A percentile compares a stretch with the other conserved stretches of the same genome.
Conservation (phyloP, 2,329 filamentous ascomycete genomes). For the Hirsutella rhossiliensis region DNA sequence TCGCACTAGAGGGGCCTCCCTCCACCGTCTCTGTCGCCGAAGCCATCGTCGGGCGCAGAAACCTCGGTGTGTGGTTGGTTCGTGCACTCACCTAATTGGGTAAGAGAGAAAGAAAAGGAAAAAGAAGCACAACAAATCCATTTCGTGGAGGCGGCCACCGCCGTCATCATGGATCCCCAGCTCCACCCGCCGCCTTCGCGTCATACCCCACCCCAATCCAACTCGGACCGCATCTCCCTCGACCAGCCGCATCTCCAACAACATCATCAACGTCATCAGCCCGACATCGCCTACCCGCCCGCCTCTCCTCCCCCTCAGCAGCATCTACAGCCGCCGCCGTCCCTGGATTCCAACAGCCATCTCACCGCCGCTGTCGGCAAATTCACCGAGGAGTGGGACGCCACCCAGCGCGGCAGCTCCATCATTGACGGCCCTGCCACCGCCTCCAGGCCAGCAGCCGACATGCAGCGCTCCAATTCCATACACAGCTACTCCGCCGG, state of each 20-base stretch:
- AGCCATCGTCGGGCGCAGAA: too few species aligned
- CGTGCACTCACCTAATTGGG: too few species aligned
- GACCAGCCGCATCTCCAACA: too few species aligned
- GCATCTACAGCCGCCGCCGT: neutral
- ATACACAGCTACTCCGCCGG: conserved; percentile 40
- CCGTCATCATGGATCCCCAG: conserved; percentile 17
- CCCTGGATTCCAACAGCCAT: neutral
- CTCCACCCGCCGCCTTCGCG: conserved; percentile 7
- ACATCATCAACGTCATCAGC: neutral
- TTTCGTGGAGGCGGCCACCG: conserved; percentile 9
- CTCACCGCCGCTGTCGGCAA: conserved; percentile 23
- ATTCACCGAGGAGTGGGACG: conserved; percentile 63
- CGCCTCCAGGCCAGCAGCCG: conserved; percentile 11
- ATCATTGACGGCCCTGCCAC: conserved; percentile 37
- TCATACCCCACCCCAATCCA: conserved; percentile 6
- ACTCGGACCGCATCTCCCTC: conserved; percentile 8
- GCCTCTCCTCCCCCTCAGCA: neutral
- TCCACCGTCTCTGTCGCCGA: too few species aligned
- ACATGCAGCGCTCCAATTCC: conserved; percentile 51
- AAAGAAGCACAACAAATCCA: neutral
- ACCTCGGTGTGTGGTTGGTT: too few species aligned
- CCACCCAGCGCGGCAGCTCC: conserved; percentile 53
- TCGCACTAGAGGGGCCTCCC: too few species aligned
- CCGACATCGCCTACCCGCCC: too few species aligned
- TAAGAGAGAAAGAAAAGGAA: neutral